These are phyloP conservation scores for Pistacia integerrima DNA, from an alignment of 345 rosid genomes.

Conservation along the genomic window DNA sequence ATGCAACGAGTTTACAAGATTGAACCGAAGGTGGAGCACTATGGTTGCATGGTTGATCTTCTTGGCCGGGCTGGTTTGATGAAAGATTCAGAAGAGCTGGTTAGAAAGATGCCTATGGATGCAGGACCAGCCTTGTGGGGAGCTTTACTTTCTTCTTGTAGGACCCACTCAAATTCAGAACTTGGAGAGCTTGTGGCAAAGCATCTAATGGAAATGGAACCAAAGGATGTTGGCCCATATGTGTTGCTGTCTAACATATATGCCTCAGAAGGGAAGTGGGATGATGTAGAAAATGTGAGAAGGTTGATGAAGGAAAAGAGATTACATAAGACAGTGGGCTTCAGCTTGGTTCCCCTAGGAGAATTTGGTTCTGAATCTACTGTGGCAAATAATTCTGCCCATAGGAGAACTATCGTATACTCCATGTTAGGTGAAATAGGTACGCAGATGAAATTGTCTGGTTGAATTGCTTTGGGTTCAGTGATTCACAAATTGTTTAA, in stretches of 20 bases:
- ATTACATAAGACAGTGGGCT: slow-evolving; percentile 26
- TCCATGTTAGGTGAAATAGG: slow-evolving; percentile 59
- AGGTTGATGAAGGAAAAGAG: slow-evolving; percentile 42
- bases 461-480: not conserved
- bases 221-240: slow-evolving; percentile 45
- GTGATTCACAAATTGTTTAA: not conserved
- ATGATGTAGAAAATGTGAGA: slow-evolving; percentile 50
- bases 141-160: slow-evolving; percentile 47
- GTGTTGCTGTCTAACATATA: slow-evolving; percentile 51
- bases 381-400: slow-evolving; percentile 20
- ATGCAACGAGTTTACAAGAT: slow-evolving; percentile 53
- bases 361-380: slow-evolving; percentile 13
- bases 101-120: slow-evolving; percentile 26
- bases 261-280: slow-evolving; percentile 60
- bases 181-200: slow-evolving; percentile 54
- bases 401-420: slow-evolving; percentile 34
- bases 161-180: slow-evolving; percentile 30
- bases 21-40: slow-evolving; percentile 54
- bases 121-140: slow-evolving; percentile 36
- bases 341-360: slow-evolving; percentile 22
- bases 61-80: slow-evolving; percentile 51
- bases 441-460: slow-evolving; percentile 33
- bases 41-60: slow-evolving; percentile 64
- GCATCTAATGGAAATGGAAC: slow-evolving; percentile 49
- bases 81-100: slow-evolving; percentile 40